Percentiles rank a stretch among this genome's conserved stretches.
phyloP scores from a whole-genome alignment of 176 grass and related monocot genomes.

The Oryza officinalis region DNA sequence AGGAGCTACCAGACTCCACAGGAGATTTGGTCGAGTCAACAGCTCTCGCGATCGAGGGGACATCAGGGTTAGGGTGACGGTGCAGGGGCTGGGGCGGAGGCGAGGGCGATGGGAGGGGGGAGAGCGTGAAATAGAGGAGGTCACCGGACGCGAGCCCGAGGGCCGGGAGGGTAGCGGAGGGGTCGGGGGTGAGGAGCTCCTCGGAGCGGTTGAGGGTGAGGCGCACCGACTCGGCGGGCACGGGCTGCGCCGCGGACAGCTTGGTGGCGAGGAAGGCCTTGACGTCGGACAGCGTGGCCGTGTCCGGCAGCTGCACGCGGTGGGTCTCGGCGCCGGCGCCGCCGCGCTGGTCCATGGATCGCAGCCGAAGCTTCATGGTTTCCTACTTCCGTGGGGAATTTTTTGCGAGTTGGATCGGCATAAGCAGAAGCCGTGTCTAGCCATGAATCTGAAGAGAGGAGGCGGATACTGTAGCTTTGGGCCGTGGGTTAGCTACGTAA shows the following conservation, averaged over 20 bases:
- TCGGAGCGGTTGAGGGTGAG: constrained; percentile 87
- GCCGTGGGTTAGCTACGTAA: too few species aligned
- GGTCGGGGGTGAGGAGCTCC: constrained; percentile 60
- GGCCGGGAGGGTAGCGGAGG: constrained; percentile 46
- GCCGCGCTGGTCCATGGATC: constrained; percentile 57
- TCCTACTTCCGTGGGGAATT: not conserved
- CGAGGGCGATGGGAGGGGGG: constrained; percentile 20
- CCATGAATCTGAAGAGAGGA: too few species aligned
- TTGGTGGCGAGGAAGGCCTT: constrained; percentile 57
- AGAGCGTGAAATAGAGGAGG: constrained; percentile 68
- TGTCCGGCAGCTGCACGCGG: constrained; percentile 56
- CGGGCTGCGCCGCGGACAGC: constrained; percentile 49
- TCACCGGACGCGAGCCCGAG: constrained; percentile 88
- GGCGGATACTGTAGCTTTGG: too few species aligned
- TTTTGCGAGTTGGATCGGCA: constrained; percentile 4
- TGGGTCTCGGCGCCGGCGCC: constrained; percentile 48
- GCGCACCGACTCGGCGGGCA: constrained; percentile 68
- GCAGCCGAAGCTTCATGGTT: constrained; percentile 75
- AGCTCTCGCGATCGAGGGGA: not conserved
- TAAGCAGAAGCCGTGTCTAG: too few species aligned
- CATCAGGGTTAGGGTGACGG: constrained; percentile 18
- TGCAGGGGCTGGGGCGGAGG: constrained; percentile 19
- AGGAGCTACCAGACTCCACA: not conserved
- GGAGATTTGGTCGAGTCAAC: not conserved
- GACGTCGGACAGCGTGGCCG: constrained; percentile 56